These are phyloP conservation scores for Puccinia hordei DNA, from an alignment of 1,284 basidiomycete genomes.

Conservation along the genomic window DNA sequence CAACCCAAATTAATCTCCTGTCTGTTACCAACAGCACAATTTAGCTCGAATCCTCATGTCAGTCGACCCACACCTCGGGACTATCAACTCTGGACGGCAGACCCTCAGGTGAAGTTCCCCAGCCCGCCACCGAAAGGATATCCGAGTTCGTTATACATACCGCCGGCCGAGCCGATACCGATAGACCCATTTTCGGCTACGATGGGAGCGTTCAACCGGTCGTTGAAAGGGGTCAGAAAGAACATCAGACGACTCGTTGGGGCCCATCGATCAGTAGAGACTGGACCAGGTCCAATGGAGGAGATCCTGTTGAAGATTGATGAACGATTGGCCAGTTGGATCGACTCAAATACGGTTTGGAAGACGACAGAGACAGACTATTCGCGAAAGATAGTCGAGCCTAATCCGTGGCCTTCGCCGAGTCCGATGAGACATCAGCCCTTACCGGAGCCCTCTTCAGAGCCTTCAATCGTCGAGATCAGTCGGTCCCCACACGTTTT, in stretches of 20 bases:
- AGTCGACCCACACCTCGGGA: conserved; percentile 27
- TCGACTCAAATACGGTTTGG: conserved; percentile 23
- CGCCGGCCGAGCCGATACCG: conserved; percentile 15
- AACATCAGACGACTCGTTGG: conserved; percentile 17
- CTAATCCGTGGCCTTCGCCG: neutral
- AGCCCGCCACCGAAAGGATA: conserved; percentile 22
- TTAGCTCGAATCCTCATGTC: conserved; percentile 38
- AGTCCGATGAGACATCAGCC: conserved; percentile 3
- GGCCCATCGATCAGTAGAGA: neutral
- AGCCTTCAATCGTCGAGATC: conserved; percentile 50
- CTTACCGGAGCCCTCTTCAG: neutral
- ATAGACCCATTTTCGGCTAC: conserved; percentile 30
- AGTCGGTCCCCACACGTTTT: conserved; percentile 52
- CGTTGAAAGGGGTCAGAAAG: conserved; percentile 32
- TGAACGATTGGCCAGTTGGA: conserved; percentile 3
- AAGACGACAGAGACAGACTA: neutral
- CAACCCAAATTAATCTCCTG: too few species aligned
- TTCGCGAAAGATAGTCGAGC: neutral
- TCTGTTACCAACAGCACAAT: conserved; percentile 25
- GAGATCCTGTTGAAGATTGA: conserved; percentile 30
- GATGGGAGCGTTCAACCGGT: conserved; percentile 43
- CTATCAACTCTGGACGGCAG: conserved; percentile 26
- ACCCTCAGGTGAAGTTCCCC: conserved; percentile 1
- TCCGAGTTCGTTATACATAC: conserved; percentile 24
- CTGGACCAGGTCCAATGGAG: neutral